Base-by-base conservation (phyloP, 345 rosid species). In the Dipteronia dyeriana region DNA sequence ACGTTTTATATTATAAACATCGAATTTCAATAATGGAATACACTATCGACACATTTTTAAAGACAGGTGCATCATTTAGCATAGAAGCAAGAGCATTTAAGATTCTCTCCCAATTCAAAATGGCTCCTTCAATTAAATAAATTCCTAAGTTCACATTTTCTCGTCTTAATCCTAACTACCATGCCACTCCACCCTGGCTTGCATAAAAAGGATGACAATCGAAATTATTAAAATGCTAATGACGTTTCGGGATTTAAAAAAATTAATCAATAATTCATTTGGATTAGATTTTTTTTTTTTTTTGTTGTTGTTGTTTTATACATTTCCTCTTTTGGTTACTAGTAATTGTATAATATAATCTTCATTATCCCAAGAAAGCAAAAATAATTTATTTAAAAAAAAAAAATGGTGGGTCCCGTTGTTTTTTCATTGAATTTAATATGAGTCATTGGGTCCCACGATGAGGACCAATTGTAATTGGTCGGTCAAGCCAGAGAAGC, bases 401-500 rank as follows among this genome's bases (percentile, higher is more conserved):
- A 34, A 34, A 34, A 34, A 34, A 4, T 4, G 6, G 38, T 8
- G 7, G 57, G 57, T 53, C 57, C 57, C 57, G 5, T 16, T 5
- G n/a, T 4, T 4, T 2, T 5, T 69, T 38, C 22, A 20, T 1
- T 43, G 4, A 6, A 45, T 45, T 16, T 17, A 25, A 17, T 12
- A 38, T 5, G 31, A 3, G 54, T 39, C 13, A 61, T 11, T 0
- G 31, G 65, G 31, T 29, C 64, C 47, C 65, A 13, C 51, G 1
- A 8, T 9, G 2, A 1, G 9, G 60, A 20, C 47, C 31, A 47
- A 12, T 60, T 14, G 74, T 49, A 8, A 76, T 66, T 81, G 80
- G 80, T 71, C 63, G 62, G 75, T 71, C 59, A 59, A 74, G 70
- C 78, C 83, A 82, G 76, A 78, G 19, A 65, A 75, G 60, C 72